Conservation (phyloP, 2,329 filamentous ascomycete species). For the Canariomyces notabilis region DNA sequence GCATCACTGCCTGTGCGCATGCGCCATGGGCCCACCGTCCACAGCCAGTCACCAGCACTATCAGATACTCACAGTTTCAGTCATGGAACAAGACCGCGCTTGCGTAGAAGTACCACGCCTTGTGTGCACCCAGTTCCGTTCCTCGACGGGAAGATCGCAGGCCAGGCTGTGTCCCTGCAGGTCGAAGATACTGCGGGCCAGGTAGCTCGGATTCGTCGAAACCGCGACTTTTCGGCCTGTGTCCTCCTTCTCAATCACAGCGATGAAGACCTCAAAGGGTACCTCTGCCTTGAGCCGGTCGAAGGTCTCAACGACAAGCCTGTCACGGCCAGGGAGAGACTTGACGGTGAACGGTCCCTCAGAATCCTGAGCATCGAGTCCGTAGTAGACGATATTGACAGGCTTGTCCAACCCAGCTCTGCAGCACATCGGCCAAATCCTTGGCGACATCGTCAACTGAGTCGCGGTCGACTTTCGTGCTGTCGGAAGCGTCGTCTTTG, state of each 20-base stretch:
- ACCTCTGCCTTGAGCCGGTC: background rate
- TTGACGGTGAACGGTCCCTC: background rate
- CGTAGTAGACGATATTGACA: slow-evolving; percentile 10
- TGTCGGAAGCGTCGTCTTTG: background rate
- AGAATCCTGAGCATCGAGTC: slow-evolving; percentile 9
- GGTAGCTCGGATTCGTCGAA: slow-evolving; percentile 4
- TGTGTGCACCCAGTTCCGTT: slow-evolving; percentile 7
- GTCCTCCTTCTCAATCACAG: slow-evolving; percentile 10
- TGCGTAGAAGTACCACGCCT: background rate
- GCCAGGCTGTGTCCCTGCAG: slow-evolving; percentile 1
- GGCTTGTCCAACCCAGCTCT: slow-evolving; percentile 5
- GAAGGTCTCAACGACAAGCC: slow-evolving; percentile 3
- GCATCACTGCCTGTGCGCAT: slow-evolving; percentile 8
- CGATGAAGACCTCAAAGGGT: slow-evolving; percentile 12
- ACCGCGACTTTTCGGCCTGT: background rate
- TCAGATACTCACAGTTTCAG: slow-evolving; percentile 5
- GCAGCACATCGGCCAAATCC: slow-evolving; percentile 7
- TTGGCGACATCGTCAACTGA: too few species aligned
- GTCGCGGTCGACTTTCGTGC: background rate
- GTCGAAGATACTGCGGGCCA: slow-evolving; percentile 8
- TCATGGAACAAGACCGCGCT: background rate
- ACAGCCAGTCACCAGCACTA: background rate
- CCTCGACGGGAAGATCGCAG: slow-evolving; percentile 6
- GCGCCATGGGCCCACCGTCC: background rate
- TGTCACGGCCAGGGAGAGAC: slow-evolving; percentile 2